Percentiles rank a stretch among this genome's conserved stretches.
Evolutionary conservation across 345 rosid genomes (phyloP).

Genomic region (Melastoma malabathricum): DNA sequence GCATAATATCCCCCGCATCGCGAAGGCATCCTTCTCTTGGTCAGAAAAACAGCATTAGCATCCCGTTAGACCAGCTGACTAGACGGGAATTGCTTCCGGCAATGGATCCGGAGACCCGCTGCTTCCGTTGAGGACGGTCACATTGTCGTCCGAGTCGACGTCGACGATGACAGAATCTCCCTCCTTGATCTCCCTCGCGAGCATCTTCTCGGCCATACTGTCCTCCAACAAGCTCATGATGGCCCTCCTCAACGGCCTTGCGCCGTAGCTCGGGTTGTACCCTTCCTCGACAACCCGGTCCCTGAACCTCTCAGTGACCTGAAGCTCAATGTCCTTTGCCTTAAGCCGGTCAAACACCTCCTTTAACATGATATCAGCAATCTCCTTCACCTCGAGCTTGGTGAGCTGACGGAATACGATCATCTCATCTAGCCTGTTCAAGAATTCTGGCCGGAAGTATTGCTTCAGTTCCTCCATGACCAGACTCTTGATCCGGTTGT

Average conservation of each 20-base stretch:
- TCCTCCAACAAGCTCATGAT: slow-evolving; percentile 43
- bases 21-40: too few relatives aligned
- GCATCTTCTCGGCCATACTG: slow-evolving; percentile 41
- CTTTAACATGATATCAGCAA: slow-evolving; percentile 38
- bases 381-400: slow-evolving; percentile 31
- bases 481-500: slow-evolving; percentile 19
- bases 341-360: slow-evolving; percentile 31
- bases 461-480: slow-evolving; percentile 32
- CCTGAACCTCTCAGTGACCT: slow-evolving; percentile 32
- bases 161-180: slow-evolving; percentile 38
- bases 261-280: slow-evolving; percentile 40
- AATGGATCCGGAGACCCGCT: slow-evolving; percentile 9
- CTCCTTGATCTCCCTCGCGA: slow-evolving; percentile 31
- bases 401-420: slow-evolving; percentile 41
- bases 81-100: too few relatives aligned
- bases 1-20: too few relatives aligned
- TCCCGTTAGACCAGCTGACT: too few relatives aligned
- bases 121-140: slow-evolving; percentile 15
- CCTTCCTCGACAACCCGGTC: slow-evolving; percentile 45
- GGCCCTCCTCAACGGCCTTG: slow-evolving; percentile 54
- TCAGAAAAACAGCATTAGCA: too few relatives aligned
- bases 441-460: slow-evolving; percentile 52
- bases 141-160: slow-evolving; percentile 32
- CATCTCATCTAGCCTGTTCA: slow-evolving; percentile 52
- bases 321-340: slow-evolving; percentile 33